These are phyloP conservation scores for Pseudovirgaria hyperparasitica DNA, from an alignment of 2,329 filamentous ascomycete species.

Conservation along the genomic window DNA sequence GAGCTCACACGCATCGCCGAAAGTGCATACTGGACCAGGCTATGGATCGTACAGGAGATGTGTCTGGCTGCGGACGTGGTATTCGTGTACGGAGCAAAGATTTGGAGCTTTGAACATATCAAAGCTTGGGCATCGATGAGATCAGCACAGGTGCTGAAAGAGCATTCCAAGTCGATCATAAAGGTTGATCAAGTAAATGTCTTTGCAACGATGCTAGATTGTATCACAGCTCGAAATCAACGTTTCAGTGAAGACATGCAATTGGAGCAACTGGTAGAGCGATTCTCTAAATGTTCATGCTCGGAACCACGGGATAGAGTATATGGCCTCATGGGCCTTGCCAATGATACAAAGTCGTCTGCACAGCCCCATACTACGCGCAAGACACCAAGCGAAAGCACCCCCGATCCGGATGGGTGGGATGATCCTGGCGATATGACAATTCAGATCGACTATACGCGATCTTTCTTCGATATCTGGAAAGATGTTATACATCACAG, in stretches of 20 bases:
- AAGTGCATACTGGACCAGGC: constrained; percentile 22
- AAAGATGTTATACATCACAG: background rate
- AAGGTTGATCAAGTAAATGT: constrained; percentile 1
- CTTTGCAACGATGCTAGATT: constrained; percentile 1
- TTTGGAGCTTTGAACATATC: too few species aligned
- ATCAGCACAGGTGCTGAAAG: background rate
- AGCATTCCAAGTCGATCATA: background rate
- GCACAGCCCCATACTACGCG: too few species aligned
- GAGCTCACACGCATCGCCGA: too few species aligned
- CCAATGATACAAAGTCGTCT: constrained; percentile 1
- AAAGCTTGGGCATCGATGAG: too few species aligned
- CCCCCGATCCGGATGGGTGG: background rate
- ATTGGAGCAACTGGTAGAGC: too few species aligned
- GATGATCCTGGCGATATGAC: background rate
- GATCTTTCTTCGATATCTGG: background rate
- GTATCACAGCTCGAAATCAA: constrained; percentile 1
- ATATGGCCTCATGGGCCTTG: constrained; percentile 1
- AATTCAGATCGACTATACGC: background rate
- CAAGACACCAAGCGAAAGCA: too few species aligned
- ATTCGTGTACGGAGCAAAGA: background rate
- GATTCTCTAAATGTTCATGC: constrained; percentile 1
- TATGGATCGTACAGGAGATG: constrained; percentile 6
- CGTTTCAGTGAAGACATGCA: constrained; percentile 1
- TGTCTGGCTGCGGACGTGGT: constrained; percentile 1
- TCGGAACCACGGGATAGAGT: constrained; percentile 1